Conservation (phyloP, 2,329 filamentous ascomycete genomes). For the Penicillium expansum region DNA sequence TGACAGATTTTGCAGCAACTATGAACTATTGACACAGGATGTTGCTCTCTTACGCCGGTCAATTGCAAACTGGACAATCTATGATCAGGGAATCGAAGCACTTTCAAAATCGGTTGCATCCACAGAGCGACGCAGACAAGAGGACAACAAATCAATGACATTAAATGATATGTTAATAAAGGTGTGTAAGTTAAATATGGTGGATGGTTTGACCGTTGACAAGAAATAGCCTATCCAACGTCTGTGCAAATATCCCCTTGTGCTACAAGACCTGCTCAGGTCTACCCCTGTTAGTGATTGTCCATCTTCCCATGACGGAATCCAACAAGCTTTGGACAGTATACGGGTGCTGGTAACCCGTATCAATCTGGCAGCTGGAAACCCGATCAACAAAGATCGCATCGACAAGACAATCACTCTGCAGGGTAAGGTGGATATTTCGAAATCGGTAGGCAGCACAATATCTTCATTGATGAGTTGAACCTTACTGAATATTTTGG, state of each 20-base stretch:
- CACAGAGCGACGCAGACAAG: slow-evolving; percentile 60
- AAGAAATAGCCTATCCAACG: slow-evolving; percentile 75
- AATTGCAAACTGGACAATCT: slow-evolving; percentile 71
- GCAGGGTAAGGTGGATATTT: slow-evolving; percentile 75
- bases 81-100: slow-evolving; percentile 81
- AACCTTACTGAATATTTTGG: slow-evolving; percentile 11
- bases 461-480: background rate
- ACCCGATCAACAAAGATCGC: slow-evolving; percentile 64
- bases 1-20: slow-evolving; percentile 87
- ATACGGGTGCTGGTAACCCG: slow-evolving; percentile 72
- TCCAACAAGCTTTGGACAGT: slow-evolving; percentile 69
- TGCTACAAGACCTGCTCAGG: slow-evolving; percentile 80
- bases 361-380: slow-evolving; percentile 82
- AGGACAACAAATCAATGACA: slow-evolving; percentile 72
- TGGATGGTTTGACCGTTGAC: slow-evolving; percentile 15
- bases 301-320: slow-evolving; percentile 74
- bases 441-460: slow-evolving; percentile 59
- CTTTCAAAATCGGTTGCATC: slow-evolving; percentile 73
- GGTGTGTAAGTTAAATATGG: slow-evolving; percentile 46
- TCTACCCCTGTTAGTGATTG: slow-evolving; percentile 82
- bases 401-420: slow-evolving; percentile 82
- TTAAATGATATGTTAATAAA: slow-evolving; percentile 88
- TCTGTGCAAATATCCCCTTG: slow-evolving; percentile 83
- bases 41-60: slow-evolving; percentile 66
- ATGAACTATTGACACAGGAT: slow-evolving; percentile 79